A percentile compares a stretch with the other conserved stretches of the same genome.
These are phyloP conservation scores for Verticillium zaregamsianum DNA, from an alignment of 2,329 filamentous ascomycete genomes.

Conservation along the genomic window DNA sequence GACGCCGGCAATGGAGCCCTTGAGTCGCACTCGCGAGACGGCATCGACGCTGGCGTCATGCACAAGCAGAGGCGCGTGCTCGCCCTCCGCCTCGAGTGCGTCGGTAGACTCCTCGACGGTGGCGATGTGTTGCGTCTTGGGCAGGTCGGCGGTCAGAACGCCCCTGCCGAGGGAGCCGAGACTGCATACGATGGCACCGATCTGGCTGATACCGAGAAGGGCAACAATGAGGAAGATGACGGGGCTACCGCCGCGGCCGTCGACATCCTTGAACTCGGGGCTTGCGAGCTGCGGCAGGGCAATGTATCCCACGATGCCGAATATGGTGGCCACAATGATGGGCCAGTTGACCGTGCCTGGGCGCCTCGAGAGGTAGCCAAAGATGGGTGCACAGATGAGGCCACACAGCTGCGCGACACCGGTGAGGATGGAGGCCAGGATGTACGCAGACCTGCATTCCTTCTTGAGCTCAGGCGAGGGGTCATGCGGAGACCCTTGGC, in stretches of 20 bases:
- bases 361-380: conserved; percentile 78
- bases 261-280: conserved; percentile 64
- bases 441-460: conserved; percentile 81
- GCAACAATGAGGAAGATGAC: conserved; percentile 72
- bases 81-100: conserved; percentile 30
- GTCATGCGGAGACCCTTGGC: conserved; percentile 61
- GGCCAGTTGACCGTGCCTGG: conserved; percentile 66
- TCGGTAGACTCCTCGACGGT: conserved; percentile 15
- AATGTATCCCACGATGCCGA: conserved; percentile 75
- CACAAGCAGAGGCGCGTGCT: conserved; percentile 36
- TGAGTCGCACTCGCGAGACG: conserved; percentile 58
- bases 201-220: conserved; percentile 86
- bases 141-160: conserved; percentile 55
- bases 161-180: conserved; percentile 83
- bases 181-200: conserved; percentile 93
- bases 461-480: conserved; percentile 72
- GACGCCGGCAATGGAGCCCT: conserved; percentile 90
- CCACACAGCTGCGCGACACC: conserved; percentile 86
- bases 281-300: conserved; percentile 72
- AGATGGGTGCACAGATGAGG: conserved; percentile 77
- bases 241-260: conserved; percentile 62
- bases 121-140: conserved; percentile 17
- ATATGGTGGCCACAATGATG: conserved; percentile 64
- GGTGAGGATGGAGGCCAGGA: conserved; percentile 80
- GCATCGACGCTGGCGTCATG: conserved; percentile 19